Evolutionary conservation across 371 early-diverging fungal genomes (phyloP), one percentile per base, ranked within the genome.

Genomic region (Mortierella sp.): DNA sequence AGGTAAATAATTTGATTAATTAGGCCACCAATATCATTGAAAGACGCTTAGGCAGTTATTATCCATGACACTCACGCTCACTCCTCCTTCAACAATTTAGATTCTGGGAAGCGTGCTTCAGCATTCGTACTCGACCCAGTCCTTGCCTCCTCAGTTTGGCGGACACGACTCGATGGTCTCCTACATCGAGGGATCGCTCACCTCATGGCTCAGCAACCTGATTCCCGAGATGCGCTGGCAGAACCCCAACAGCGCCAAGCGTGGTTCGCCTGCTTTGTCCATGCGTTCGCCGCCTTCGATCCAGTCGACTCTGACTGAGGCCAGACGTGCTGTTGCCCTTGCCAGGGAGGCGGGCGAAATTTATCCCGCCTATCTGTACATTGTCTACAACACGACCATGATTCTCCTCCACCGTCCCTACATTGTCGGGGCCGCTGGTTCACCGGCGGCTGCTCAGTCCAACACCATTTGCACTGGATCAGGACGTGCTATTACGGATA

Each of bases 341-440:
- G 82, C 75, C 29, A 77, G 31, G 43, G 78, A 82, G 19, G 24
- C 61, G 37, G 70, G 78, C 13, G 78, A 82, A 13, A 67, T 80
- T 13, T 79, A 80, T 64, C 80, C 78, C 9, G 78, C 85, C 41
- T 77, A 79, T 55, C 79, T 95, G 22, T 94, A 95, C 76, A 91
- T 96, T 70, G 90, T 94, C 2, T 97, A 95, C 88, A 93, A 96
- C 85, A 92, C 93, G 10, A 89, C 93, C 68, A 75, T 94, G 69
- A 93, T 96, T 72, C 70, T 96, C 39, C 89, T 97, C 4, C 96
- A 97, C 77, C 93, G 95, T 9, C 95, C 94, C 11, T 94, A 91
- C 76, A 86, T 89, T 58, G 84, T 83, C 31, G 84, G 84, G 10
- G 79, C 84, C 4, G 84, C 84, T 1, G 84, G 84, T n/a, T 83